phyloP scores from a whole-genome alignment of 495 filamentous ascomycete genomes.

The Hypoxylon subgilvum region DNA sequence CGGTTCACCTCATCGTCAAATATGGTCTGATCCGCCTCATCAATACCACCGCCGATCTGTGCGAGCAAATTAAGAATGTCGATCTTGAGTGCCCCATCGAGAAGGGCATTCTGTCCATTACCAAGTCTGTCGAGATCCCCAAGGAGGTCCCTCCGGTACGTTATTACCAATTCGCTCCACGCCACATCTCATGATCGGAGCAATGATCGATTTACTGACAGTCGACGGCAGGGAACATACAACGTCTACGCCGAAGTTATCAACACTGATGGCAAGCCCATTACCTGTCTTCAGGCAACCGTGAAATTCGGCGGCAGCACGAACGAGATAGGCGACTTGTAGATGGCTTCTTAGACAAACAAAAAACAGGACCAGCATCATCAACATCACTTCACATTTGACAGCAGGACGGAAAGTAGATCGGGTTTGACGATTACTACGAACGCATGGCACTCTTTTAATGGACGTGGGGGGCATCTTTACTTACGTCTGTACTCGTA shows the following conservation, averaged over 20 bases:
- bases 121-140: slow-evolving; percentile 83
- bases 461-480: slow-evolving; percentile 17
- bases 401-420: slow-evolving; percentile 3
- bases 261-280: slow-evolving; percentile 66
- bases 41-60: slow-evolving; percentile 77
- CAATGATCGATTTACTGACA: not conserved
- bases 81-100: slow-evolving; percentile 88
- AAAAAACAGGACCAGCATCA: slow-evolving; percentile 4
- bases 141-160: slow-evolving; percentile 87
- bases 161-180: slow-evolving; percentile 12
- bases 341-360: not conserved
- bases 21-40: slow-evolving; percentile 92
- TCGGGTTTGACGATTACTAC: slow-evolving; percentile 25
- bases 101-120: slow-evolving; percentile 71
- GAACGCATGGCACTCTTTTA: slow-evolving; percentile 33
- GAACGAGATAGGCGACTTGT: slow-evolving; percentile 18
- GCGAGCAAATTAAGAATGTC: slow-evolving; percentile 84
- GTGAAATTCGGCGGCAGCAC: slow-evolving; percentile 59
- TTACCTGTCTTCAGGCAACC: slow-evolving; percentile 81
- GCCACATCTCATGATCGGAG: not conserved
- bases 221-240: slow-evolving; percentile 75
- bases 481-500: slow-evolving; percentile 34
- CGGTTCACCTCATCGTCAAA: slow-evolving; percentile 82
- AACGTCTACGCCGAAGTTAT: slow-evolving; percentile 84
- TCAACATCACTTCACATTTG: no score